These are phyloP conservation scores for Pisolithus tinctorius DNA, from an alignment of 768 basidiomycete genomes.

Conservation along the genomic window DNA sequence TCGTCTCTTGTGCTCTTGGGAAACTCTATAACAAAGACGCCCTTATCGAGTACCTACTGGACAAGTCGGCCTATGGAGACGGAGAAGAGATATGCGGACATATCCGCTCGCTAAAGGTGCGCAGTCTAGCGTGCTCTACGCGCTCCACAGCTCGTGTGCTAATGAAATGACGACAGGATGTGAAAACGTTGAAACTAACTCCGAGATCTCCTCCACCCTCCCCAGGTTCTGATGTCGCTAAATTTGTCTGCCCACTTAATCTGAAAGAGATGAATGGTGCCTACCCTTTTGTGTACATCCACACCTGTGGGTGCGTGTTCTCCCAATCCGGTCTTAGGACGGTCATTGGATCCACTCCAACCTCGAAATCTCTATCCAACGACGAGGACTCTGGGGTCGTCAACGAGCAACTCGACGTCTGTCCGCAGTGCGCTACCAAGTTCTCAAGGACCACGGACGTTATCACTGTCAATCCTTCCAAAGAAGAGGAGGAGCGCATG, in stretches of 20 bases:
- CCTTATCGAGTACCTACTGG: constrained; percentile 83
- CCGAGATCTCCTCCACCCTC: constrained; percentile 50
- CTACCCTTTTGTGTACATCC: constrained; percentile 83
- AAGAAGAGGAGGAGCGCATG: constrained; percentile 60
- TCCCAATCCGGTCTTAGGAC: constrained; percentile 77
- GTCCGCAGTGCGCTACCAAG: constrained; percentile 72
- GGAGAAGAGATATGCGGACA: constrained; percentile 91
- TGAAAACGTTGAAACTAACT: constrained; percentile 78
- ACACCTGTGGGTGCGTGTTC: constrained; percentile 86
- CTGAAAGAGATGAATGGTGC: constrained; percentile 92
- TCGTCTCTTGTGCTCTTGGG: constrained; percentile 88
- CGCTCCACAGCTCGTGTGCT: not conserved
- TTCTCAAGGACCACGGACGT: constrained; percentile 54
- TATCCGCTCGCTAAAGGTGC: constrained; percentile 82
- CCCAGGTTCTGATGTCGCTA: constrained; percentile 42
- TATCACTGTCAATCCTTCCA: constrained; percentile 59
- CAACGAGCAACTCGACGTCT: constrained; percentile 45
- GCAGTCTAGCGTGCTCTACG: constrained; percentile 13
- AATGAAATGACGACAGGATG: constrained; percentile 48
- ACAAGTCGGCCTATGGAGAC: constrained; percentile 80
- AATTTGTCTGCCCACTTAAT: constrained; percentile 87
- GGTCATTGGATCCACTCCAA: constrained; percentile 26
- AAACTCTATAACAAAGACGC: constrained; percentile 97
- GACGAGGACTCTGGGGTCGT: constrained; percentile 20
- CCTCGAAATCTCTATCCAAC: constrained; percentile 16